Evolutionary conservation across 257 asterid species (phyloP).

Genomic region (Rauvolfia tetraphylla): DNA sequence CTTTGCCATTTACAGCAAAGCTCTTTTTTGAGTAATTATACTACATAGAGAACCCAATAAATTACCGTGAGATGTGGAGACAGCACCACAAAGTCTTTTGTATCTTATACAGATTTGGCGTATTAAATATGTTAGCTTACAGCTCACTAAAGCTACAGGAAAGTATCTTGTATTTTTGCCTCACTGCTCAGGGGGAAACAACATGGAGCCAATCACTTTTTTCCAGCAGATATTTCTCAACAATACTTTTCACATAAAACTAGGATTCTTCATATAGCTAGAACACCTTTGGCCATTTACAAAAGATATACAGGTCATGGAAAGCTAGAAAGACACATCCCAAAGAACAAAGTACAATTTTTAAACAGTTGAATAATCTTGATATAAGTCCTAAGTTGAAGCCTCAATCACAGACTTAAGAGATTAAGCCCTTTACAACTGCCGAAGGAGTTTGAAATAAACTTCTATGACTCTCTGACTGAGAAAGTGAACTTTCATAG

Average conservation of each 20-base stretch:
- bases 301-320: background rate
- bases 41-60: background rate
- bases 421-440: background rate
- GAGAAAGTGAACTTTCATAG: background rate
- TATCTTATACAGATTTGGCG: background rate
- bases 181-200: background rate
- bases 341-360: background rate
- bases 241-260: background rate
- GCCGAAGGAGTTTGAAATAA: background rate
- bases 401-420: background rate
- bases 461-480: background rate
- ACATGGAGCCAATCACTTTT: background rate
- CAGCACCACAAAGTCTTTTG: background rate
- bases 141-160: background rate
- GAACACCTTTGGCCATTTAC: background rate
- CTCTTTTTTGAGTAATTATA: background rate
- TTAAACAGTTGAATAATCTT: background rate
- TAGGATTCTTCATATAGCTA: background rate
- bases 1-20: background rate
- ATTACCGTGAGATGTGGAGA: background rate
- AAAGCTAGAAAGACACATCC: background rate
- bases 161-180: background rate
- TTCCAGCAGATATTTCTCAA: background rate
- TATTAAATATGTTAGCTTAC: background rate
- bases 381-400: background rate